phyloP scores from a whole-genome alignment of 371 early-diverging fungal genomes.

The Syncephalastrum racemosum region DNA sequence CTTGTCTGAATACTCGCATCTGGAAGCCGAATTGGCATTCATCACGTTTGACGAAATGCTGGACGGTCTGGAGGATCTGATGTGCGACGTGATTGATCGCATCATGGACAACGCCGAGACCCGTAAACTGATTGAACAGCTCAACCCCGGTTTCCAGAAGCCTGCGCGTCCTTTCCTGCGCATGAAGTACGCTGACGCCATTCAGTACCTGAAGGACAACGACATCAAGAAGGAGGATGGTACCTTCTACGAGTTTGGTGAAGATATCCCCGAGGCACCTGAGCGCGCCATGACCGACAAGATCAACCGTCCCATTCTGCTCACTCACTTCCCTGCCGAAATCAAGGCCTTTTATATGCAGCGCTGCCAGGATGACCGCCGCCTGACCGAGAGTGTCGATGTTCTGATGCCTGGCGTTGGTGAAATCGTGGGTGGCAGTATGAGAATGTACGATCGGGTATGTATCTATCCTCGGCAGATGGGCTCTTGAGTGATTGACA shows the following conservation, averaged over 20 bases:
- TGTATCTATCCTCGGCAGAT: slow-evolving; percentile 9
- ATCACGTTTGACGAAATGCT: slow-evolving; percentile 94
- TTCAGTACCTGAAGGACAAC: slow-evolving; percentile 92
- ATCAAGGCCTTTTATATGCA: slow-evolving; percentile 99
- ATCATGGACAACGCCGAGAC: slow-evolving; percentile 79
- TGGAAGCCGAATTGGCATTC: slow-evolving; percentile 98
- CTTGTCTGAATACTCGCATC: slow-evolving; percentile 98
- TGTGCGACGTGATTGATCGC: slow-evolving; percentile 84
- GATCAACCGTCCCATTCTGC: slow-evolving; percentile 95
- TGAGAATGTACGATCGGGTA: slow-evolving; percentile 93
- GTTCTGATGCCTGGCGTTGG: slow-evolving; percentile 99
- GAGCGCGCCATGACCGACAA: slow-evolving; percentile 98
- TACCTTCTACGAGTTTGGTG: slow-evolving; percentile 90
- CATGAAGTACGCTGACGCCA: slow-evolving; percentile 98
- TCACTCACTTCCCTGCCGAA: slow-evolving; percentile 97
- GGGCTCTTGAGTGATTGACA: background rate
- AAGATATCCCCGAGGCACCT: slow-evolving; percentile 99
- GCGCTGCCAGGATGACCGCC: slow-evolving; percentile 75
- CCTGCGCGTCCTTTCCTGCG: slow-evolving; percentile 93
- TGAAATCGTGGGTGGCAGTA: slow-evolving; percentile 99
- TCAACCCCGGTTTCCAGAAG: slow-evolving; percentile 92
- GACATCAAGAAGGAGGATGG: slow-evolving; percentile 93
- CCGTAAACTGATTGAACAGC: slow-evolving; percentile 77
- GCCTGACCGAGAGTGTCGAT: slow-evolving; percentile 97
- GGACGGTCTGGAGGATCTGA: slow-evolving; percentile 88